Percentiles rank a stretch among this genome's conserved stretches.
Conservation (phyloP, 371 early-diverging fungal genomes). For the Circinella umbellata region DNA sequence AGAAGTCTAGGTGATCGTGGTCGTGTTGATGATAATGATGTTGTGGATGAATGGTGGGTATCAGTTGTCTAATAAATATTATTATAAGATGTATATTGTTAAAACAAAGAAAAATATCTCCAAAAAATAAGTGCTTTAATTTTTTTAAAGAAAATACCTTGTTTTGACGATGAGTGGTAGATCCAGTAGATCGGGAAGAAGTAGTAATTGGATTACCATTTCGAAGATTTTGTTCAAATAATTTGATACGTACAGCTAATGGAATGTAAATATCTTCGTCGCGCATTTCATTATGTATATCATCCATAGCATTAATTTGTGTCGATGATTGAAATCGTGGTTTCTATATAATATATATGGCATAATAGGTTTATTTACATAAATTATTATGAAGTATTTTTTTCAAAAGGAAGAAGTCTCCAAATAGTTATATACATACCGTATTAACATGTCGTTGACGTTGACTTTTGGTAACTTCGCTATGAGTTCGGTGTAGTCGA, state of each 20-base stretch:
- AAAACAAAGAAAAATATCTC: not conserved
- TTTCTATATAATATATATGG: not conserved
- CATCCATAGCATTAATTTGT: slow-evolving; percentile 32
- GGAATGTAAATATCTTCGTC: slow-evolving; percentile 28
- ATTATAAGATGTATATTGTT: not conserved
- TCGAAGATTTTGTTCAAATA: slow-evolving; percentile 24
- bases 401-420: not conserved
- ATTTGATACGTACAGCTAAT: slow-evolving; percentile 26
- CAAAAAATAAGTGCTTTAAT: not conserved
- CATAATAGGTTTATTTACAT: no score
- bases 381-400: no score
- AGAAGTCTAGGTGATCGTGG: slow-evolving; percentile 23
- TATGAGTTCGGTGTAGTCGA: slow-evolving; percentile 1
- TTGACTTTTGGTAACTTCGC: no score
- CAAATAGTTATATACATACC: not conserved
- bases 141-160: not conserved
- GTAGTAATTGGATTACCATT: slow-evolving; percentile 1
- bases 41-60: not conserved
- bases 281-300: slow-evolving; percentile 26
- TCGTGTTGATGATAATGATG: slow-evolving; percentile 15
- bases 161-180: not conserved
- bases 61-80: not conserved
- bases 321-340: slow-evolving; percentile 25
- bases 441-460: no score
- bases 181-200: not conserved